phyloP scores from a whole-genome alignment of 495 filamentous ascomycete species.

The Hyaloscypha finlandica region DNA sequence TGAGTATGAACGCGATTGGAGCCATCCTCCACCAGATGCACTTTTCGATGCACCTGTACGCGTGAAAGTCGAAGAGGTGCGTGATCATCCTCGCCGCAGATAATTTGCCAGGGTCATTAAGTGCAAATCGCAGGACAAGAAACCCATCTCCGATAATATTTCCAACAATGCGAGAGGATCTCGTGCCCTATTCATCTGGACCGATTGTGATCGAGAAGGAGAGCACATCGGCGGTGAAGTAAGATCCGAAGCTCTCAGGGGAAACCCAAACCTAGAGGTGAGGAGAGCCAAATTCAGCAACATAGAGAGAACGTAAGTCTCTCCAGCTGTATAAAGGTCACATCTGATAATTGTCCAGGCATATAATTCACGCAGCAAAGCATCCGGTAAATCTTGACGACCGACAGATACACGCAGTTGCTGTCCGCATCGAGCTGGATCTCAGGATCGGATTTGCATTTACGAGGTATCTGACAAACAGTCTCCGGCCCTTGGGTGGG shows the following conservation, averaged over 20 bases:
- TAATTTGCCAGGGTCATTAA: not conserved
- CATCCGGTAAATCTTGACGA: conserved; percentile 79
- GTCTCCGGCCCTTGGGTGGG: conserved; percentile 65
- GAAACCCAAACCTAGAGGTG: conserved; percentile 73
- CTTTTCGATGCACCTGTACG: conserved; percentile 84
- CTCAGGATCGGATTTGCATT: conserved; percentile 89
- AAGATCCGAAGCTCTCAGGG: conserved; percentile 71
- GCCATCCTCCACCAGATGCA: conserved; percentile 71
- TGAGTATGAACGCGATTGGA: conserved; percentile 65
- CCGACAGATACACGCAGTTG: conserved; percentile 82
- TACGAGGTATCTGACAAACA: conserved; percentile 83
- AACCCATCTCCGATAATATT: conserved; percentile 83
- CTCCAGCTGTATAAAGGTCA: conserved; percentile 8
- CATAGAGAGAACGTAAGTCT: conserved; percentile 81
- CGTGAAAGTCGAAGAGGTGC: conserved; percentile 63
- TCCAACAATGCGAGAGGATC: conserved; percentile 68
- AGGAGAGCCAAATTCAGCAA: conserved; percentile 93
- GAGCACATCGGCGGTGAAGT: conserved; percentile 97
- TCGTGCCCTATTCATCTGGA: conserved; percentile 89
- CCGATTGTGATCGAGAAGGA: conserved; percentile 96
- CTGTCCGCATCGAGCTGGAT: conserved; percentile 89
- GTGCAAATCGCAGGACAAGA: conserved; percentile 63
- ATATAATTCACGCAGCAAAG: conserved; percentile 83
- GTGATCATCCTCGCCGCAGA: conserved; percentile 16
- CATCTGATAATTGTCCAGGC: conserved; percentile 44